Percentiles rank a stretch among this genome's conserved stretches.
Conservation (phyloP, 768 basidiomycete species). For the Tylopilus rubrobrunneus region DNA sequence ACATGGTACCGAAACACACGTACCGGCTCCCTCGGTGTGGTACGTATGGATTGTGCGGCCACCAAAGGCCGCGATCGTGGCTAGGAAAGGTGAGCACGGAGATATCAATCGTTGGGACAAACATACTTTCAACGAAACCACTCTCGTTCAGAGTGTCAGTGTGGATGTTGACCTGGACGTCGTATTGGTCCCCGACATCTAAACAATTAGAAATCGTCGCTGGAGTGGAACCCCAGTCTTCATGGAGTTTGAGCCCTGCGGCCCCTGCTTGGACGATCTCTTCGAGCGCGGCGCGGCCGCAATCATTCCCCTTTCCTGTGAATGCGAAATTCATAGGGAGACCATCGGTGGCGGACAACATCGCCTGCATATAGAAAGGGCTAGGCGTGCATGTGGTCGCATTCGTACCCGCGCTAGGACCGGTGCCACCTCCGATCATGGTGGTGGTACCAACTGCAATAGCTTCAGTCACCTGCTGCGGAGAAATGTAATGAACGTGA, state of each 20-base stretch:
- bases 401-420: slow-evolving; percentile 83
- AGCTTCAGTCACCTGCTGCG: slow-evolving; percentile 86
- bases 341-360: slow-evolving; percentile 89
- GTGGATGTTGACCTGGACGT: slow-evolving; percentile 94
- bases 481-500: slow-evolving; percentile 94
- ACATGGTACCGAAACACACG: neutral
- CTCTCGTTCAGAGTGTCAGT: slow-evolving; percentile 97
- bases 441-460: slow-evolving; percentile 84
- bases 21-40: slow-evolving; percentile 93
- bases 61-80: slow-evolving; percentile 86
- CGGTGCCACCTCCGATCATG: slow-evolving; percentile 94
- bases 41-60: slow-evolving; percentile 94
- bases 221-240: slow-evolving; percentile 96
- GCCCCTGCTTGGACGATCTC: slow-evolving; percentile 85
- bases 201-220: slow-evolving; percentile 73
- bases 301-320: slow-evolving; percentile 96
- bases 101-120: neutral
- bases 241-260: slow-evolving; percentile 89
- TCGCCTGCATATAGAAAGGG: slow-evolving; percentile 82
- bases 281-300: slow-evolving; percentile 65
- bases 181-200: slow-evolving; percentile 82
- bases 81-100: slow-evolving; percentile 34
- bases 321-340: slow-evolving; percentile 91
- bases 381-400: slow-evolving; percentile 93
- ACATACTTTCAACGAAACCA: slow-evolving; percentile 89